Base-by-base conservation (phyloP, 2,329 filamentous ascomycete species). In the Xylariaceae sp. region DNA sequence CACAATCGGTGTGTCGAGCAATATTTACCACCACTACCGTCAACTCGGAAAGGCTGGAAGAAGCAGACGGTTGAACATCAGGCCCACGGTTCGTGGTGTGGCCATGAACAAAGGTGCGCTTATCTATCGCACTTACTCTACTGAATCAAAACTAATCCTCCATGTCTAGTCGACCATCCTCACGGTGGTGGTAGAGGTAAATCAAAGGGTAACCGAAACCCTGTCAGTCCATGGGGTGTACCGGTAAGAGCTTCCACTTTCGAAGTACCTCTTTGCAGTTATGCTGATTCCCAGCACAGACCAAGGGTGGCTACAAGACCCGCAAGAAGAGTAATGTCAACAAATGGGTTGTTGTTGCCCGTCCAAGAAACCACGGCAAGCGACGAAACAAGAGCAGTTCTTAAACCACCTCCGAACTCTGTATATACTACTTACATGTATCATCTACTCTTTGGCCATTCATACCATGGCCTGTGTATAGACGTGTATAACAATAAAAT, bases 161-260 rank as follows among this genome's bases (percentile, higher is more conserved):
- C 12, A 33, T 55, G 42, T 58, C 45, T 64, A 84, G 89, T 86
- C 64, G 94, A 99, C 68, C 94, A 99, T 80, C 94, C 94, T 67
- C 94, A 99, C 72, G 94, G 94, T 82, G 94, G 94, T 88, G 94
- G 94, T 74, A 85, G 95, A 80, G 94, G 94, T 77, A 99, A 99
- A 77, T 97, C 91, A 52, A 99, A 99, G 89, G 91, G 94, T 84
- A 96, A 97, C 69, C 85, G 92, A 56, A 81, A 96, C 69, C 94
- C 95, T 33, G 90, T 94, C 64, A 96, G 90, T 75, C 94, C 94
- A 53, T 99, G 95, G 94, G 94, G 95, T 70, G 87, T 85, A 69
- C 93, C 90, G 68, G 91, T 95, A 87, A 76, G 90, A 83, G 60
- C 38, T 57, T 28, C 17, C 46, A 46, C 47, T 51, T 41, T 34